Percentiles rank a stretch among this genome's conserved stretches.
Conservation (phyloP, 78 protist species). For the Diacronema lutheri region DNA sequence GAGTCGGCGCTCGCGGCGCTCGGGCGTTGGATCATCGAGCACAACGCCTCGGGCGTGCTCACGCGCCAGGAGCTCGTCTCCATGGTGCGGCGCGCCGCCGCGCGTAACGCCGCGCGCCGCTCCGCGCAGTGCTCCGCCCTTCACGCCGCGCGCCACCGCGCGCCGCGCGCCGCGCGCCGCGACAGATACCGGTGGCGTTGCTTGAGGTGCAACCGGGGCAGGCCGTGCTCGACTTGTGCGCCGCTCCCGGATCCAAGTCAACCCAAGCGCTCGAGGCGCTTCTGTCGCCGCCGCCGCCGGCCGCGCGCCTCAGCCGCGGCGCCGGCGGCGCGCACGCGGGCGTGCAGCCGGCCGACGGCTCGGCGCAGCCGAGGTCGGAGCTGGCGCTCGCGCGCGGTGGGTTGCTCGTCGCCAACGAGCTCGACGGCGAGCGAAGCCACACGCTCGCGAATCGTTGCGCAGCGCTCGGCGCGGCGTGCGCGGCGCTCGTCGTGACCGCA, state of each 20-base stretch:
- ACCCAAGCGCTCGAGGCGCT: constrained; percentile 40
- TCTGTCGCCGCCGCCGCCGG: neutral
- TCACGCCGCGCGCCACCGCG: no score
- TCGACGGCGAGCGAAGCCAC: constrained; percentile 13
- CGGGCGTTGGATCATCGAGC: neutral
- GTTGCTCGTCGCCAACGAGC: constrained; percentile 54
- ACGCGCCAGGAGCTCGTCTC: constrained; percentile 59
- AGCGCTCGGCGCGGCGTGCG: neutral
- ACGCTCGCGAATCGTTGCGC: neutral
- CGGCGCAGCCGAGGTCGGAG: neutral
- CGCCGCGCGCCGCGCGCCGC: no score
- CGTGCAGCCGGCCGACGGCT: no score
- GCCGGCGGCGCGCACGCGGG: neutral
- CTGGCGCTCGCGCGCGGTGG: neutral
- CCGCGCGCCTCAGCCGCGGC: neutral
- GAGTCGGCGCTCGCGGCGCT: neutral
- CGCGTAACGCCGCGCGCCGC: no score
- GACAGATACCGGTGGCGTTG: constrained; percentile 19
- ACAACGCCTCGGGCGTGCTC: neutral
- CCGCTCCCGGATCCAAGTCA: constrained; percentile 68
- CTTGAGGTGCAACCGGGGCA: constrained; percentile 24
- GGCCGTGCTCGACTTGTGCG: constrained; percentile 59
- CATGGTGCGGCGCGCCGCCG: no score
- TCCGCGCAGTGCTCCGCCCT: no score
- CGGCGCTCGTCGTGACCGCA: neutral